A percentile compares a stretch with the other conserved stretches of the same genome.
These are phyloP conservation scores for Taphrina sp. DNA, from an alignment of 1,139 yeast species.

Conservation along the genomic window DNA sequence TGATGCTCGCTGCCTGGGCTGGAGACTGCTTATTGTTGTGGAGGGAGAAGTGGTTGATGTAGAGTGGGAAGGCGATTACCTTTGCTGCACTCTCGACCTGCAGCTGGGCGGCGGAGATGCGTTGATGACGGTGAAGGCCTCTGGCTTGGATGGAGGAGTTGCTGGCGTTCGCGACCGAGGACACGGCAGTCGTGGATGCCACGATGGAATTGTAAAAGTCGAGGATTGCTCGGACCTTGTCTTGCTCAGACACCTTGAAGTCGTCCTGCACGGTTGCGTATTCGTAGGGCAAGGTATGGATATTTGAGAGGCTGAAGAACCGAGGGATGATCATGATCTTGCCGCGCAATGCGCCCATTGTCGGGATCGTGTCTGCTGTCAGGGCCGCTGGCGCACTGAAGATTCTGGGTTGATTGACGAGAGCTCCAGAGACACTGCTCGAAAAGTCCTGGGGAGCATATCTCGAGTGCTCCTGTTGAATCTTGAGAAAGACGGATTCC, in stretches of 20 bases:
- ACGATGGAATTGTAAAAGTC: constrained; percentile 5
- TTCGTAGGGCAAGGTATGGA: constrained; percentile 22
- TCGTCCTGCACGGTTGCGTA: constrained; percentile 24
- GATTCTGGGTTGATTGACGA: not conserved
- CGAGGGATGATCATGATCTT: constrained; percentile 19
- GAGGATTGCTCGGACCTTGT: constrained; percentile 8
- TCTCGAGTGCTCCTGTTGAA: constrained; percentile 20
- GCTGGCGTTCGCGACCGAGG: not conserved
- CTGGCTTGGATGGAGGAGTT: not conserved
- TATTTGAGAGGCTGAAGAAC: constrained; percentile 1
- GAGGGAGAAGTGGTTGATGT: constrained; percentile 26
- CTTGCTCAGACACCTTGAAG: constrained; percentile 1
- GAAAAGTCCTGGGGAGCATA: constrained; percentile 6
- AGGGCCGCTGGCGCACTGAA: constrained; percentile 1
- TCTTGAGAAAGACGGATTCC: constrained; percentile 18
- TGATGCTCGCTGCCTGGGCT: constrained; percentile 9
- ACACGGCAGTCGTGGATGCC: not conserved
- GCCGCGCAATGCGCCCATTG: constrained; percentile 14
- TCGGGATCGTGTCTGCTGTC: constrained; percentile 1
- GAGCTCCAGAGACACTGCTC: not conserved
- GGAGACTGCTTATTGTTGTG: constrained; percentile 30
- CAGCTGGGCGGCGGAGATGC: not conserved
- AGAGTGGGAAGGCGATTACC: not conserved
- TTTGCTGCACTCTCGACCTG: not conserved
- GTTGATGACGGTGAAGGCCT: not conserved